Base-by-base conservation (phyloP, 2,329 filamentous ascomycete genomes). In the Botrytis hyacinthi region DNA sequence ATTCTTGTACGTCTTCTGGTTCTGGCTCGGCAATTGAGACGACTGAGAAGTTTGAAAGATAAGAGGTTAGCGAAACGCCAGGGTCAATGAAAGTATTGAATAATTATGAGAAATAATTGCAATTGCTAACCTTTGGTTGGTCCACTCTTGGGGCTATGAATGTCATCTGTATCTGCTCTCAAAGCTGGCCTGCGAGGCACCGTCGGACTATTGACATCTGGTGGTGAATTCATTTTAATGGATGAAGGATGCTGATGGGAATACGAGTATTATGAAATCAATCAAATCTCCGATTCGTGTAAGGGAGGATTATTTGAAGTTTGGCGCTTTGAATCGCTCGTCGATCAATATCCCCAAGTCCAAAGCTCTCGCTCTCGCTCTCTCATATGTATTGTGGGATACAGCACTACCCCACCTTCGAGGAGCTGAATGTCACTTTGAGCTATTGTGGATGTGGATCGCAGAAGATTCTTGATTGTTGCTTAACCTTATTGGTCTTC, bases 1-100 rank as follows among this genome's bases (percentile, higher is more conserved):
- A 72, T 42, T 71, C 73, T n/a, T 73, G 57, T 44, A 71, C 73
- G 63, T 75, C 73, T 59, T 79, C 76, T 67, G 78, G 78, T 68
- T 80, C 79, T 44, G 71, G 40, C 29, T 72, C 70, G n/a, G 77
- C 76, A 60, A 81, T 80, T 20, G 79, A 80, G 46, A 81, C 80
- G 35, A 78, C 79, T 80, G 70, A 59, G 35, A 40, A 32, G 78
- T 78, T 78, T 79, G 63, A 61, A 26, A 48, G 37, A 46, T 57
- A 67, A 68, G 69, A 67, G 20, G 57, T 70, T 66, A 60, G 66
- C 66, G 48, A 57, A 18, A 26, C 35, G 40, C n/a, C 14, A 40
- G 37, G 18, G 59, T 48, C n/a, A 71, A n/a, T n/a, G 14, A 44
- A 48, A 60, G 51, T 18, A 60, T 57, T 29, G 32, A 26, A 70